A percentile compares a stretch with the other conserved stretches of the same genome.
phyloP scores from a whole-genome alignment of 345 rosid species.

The Euphorbia pulcherrima region DNA sequence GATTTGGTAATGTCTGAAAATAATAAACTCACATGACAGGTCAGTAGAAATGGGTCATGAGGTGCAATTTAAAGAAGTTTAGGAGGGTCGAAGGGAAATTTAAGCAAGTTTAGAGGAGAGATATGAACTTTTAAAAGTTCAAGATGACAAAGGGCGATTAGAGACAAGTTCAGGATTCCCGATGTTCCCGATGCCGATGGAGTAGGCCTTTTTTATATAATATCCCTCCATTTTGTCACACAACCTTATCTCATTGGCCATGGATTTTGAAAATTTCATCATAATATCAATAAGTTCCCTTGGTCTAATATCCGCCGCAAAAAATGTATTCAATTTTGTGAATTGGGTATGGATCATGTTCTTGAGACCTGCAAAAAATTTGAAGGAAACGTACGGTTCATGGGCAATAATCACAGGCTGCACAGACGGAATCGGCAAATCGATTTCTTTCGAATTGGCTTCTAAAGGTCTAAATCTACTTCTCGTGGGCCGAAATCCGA shows the following conservation, averaged over 20 bases:
- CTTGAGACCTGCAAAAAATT: slow-evolving; percentile 40
- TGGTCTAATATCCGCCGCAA: slow-evolving; percentile 31
- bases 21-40: no score
- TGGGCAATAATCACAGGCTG: slow-evolving; percentile 52
- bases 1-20: no score
- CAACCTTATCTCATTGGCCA: background rate
- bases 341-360: slow-evolving; percentile 36
- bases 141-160: no score
- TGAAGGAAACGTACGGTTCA: slow-evolving; percentile 28
- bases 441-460: slow-evolving; percentile 39
- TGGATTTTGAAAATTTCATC: slow-evolving; percentile 8
- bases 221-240: background rate
- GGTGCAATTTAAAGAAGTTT: no score
- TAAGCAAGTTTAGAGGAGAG: no score
- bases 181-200: no score
- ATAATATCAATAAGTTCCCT: background rate
- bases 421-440: slow-evolving; percentile 49
- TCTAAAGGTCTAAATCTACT: slow-evolving; percentile 40
- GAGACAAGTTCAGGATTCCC: no score
- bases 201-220: no score
- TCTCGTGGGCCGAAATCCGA: slow-evolving; percentile 37
- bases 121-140: no score
- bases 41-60: no score
- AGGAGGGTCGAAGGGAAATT: no score
- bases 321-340: slow-evolving; percentile 16